Percentiles rank a stretch among this genome's conserved stretches.
These are phyloP conservation scores for Hymenoscyphus fraxineus DNA, from an alignment of 2,329 filamentous ascomycete species.

Conservation along the genomic window DNA sequence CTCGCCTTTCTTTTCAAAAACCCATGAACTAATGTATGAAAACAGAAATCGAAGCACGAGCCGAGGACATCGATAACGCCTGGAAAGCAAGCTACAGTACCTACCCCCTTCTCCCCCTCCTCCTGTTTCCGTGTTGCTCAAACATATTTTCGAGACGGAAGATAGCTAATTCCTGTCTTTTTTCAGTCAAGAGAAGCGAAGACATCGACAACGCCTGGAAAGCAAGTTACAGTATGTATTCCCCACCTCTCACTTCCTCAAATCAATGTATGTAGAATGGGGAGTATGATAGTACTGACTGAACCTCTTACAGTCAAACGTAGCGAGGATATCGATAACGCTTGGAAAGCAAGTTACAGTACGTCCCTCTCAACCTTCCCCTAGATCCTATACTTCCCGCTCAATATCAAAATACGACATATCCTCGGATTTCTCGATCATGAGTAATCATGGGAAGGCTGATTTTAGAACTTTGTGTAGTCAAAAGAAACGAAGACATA, in stretches of 20 bases:
- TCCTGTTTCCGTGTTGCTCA: not conserved
- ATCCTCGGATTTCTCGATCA: too few relatives aligned
- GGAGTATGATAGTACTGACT: too few relatives aligned
- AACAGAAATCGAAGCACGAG: not conserved
- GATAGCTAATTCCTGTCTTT: not conserved
- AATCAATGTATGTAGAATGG: too few relatives aligned
- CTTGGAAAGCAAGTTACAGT: not conserved
- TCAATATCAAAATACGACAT: too few relatives aligned
- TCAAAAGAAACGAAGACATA: not conserved
- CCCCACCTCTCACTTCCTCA: too few relatives aligned
- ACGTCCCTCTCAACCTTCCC: too few relatives aligned
- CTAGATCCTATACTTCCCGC: too few relatives aligned
- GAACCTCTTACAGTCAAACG: not conserved
- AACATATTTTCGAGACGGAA: not conserved
- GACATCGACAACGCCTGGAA: constrained; percentile 1
- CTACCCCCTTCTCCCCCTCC: not conserved
- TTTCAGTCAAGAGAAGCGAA: not conserved
- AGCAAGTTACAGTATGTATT: not conserved
- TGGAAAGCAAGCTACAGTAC: not conserved
- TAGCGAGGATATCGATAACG: not conserved
- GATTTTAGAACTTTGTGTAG: too few relatives aligned
- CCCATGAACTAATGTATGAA: not conserved
- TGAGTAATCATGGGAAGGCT: too few relatives aligned
- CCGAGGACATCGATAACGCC: not conserved
- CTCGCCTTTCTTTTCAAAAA: too few relatives aligned